Evolutionary conservation across 139 green algal genomes (phyloP), one percentile per base, ranked within the genome.

Genomic region (Tetratostichococcus sp.): DNA sequence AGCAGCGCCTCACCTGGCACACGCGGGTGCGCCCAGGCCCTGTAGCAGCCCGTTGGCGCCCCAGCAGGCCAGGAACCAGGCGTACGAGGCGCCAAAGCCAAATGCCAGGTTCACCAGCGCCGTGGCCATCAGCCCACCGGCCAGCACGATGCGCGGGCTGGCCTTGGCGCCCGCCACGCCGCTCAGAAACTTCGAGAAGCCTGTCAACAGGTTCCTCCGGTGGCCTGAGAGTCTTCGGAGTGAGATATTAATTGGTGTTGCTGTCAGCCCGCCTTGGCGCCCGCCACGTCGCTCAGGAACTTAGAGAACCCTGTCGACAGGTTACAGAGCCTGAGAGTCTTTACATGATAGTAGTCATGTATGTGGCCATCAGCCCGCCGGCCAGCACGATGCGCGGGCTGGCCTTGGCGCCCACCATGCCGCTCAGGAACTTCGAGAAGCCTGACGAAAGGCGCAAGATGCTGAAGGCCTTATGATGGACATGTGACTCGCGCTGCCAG

Each of bases 1-100:
- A 8, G 39, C 8, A 50, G 39, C 39, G 14, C 8, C 39, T 14
- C 39, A 50, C 39, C 39, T 87, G 0, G 95, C 94, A 84, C 95
- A 98, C 78, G 90, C 94, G 39, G 94, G 94, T 0, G 91, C 94
- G 28, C 95, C 95, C 43, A 98, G 86, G 23, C 95, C 95, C 89
- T 98, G 91, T 67, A 98, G 89, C 22, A 91, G 89, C 31, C 93
- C 93, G 77, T 97, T 97, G n/a, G 94, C 73, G 16, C 84, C 91
- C 91, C 92, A 97, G 77, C 91, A 94, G 69, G 90, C 84, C 76
- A 83, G 89, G 84, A 97, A 97, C 89, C 90, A 94, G 22, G 83
- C 69, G 26, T 97, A 89, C 11, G 81, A 88, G 42, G 85, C 85
- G 65, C 88, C 89, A 75, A 93, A 93, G 25, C 93, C 94, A 81